A percentile compares a stretch with the other conserved stretches of the same genome.
phyloP scores from a whole-genome alignment of 306 rosid species.

The Carpinus fangiana region DNA sequence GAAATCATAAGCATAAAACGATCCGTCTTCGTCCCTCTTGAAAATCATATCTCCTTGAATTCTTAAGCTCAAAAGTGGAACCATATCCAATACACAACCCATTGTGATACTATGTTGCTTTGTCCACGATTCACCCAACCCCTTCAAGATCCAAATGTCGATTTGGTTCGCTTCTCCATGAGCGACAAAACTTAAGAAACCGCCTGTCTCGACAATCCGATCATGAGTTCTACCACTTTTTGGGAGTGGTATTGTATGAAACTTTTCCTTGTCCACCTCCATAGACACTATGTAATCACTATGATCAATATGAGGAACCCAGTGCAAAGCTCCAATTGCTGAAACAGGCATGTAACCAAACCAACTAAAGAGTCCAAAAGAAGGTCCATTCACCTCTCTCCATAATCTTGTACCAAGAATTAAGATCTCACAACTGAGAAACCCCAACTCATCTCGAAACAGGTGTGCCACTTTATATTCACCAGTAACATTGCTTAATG shows the following conservation, averaged over 20 bases:
- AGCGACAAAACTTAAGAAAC: slow-evolving; percentile 35
- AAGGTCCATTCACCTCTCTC: slow-evolving; percentile 50
- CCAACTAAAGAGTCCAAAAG: slow-evolving; percentile 40
- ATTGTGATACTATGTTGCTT: slow-evolving; percentile 42
- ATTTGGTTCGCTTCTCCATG: slow-evolving; percentile 36
- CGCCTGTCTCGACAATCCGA: slow-evolving; percentile 39
- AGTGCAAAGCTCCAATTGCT: slow-evolving; percentile 52
- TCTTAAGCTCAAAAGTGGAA: slow-evolving; percentile 43
- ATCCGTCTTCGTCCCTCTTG: slow-evolving; percentile 34
- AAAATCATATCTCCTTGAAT: slow-evolving; percentile 46
- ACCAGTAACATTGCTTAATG: slow-evolving; percentile 22
- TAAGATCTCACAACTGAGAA: slow-evolving; percentile 42
- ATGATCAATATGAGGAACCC: slow-evolving; percentile 41
- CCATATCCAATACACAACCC: slow-evolving; percentile 41
- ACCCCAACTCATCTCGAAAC: slow-evolving; percentile 38
- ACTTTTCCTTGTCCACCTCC: slow-evolving; percentile 42
- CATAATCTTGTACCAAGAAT: slow-evolving; percentile 30
- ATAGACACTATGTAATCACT: slow-evolving; percentile 39
- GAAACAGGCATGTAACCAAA: slow-evolving; percentile 41
- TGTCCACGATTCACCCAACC: slow-evolving; percentile 44
- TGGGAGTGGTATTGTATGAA: slow-evolving; percentile 41
- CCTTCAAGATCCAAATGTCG: slow-evolving; percentile 50
- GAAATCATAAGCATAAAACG: slow-evolving; percentile 41
- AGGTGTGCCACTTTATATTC: slow-evolving; percentile 53
- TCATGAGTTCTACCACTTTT: slow-evolving; percentile 29